These are phyloP conservation scores for Trametes polyzona DNA, from an alignment of 1,284 basidiomycete species.

Conservation along the genomic window DNA sequence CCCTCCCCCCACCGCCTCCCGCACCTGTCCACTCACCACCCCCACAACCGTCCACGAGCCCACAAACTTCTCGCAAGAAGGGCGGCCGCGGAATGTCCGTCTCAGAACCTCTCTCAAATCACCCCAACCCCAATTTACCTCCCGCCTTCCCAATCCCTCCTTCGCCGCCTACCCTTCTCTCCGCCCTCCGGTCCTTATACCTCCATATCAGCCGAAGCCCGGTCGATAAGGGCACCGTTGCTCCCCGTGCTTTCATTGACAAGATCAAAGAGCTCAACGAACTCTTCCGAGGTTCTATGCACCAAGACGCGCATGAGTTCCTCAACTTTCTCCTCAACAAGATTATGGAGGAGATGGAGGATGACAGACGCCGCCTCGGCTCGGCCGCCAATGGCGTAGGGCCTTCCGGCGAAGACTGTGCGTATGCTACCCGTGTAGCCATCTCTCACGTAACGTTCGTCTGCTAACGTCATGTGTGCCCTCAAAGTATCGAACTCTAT, in stretches of 20 bases:
- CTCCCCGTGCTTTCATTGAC: constrained; percentile 88
- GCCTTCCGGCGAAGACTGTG: constrained; percentile 55
- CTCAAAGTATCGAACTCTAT: constrained; percentile 58
- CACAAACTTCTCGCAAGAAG: constrained; percentile 28
- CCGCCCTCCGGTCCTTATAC: constrained; percentile 91
- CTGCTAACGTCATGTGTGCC: background rate
- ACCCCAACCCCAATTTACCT: constrained; percentile 31
- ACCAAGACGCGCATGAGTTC: constrained; percentile 98
- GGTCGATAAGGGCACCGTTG: constrained; percentile 80
- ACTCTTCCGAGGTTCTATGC: constrained; percentile 84
- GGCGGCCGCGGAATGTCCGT: constrained; percentile 31
- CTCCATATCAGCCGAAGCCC: constrained; percentile 78
- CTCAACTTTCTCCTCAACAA: constrained; percentile 93
- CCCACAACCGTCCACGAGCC: constrained; percentile 33
- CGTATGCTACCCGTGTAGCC: constrained; percentile 34
- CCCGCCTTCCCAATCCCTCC: constrained; percentile 49
- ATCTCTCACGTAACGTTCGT: background rate
- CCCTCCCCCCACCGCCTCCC: constrained; percentile 26
- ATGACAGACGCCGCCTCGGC: constrained; percentile 52
- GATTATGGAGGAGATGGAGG: constrained; percentile 91
- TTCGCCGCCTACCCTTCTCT: constrained; percentile 79
- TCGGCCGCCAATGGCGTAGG: constrained; percentile 27
- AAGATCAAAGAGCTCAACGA: constrained; percentile 90
- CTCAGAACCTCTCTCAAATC: constrained; percentile 23
- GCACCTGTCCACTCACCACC: constrained; percentile 51